Conservation (phyloP, 371 early-diverging fungal genomes). For the Lichtheimia corymbifera region DNA sequence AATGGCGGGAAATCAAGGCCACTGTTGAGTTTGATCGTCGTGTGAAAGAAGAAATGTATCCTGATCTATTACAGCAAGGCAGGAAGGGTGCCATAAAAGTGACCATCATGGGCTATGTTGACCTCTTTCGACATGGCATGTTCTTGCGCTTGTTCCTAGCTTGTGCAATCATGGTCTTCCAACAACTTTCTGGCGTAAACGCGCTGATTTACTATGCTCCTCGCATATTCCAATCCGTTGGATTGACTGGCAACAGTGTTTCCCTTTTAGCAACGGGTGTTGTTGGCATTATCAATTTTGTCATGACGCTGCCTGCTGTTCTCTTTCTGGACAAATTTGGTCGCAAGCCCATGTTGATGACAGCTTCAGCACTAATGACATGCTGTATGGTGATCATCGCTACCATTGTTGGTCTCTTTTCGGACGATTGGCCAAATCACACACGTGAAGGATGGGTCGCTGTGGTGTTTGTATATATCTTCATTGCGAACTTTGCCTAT, state of each 20-base stretch:
- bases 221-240: conserved; percentile 67
- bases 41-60: conserved; percentile 38
- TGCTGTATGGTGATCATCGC: conserved; percentile 48
- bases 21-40: conserved; percentile 69
- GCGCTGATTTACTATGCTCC: conserved; percentile 75
- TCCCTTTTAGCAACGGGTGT: conserved; percentile 69
- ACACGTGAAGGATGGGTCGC: conserved; percentile 39
- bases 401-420: conserved; percentile 34
- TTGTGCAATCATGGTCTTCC: conserved; percentile 67
- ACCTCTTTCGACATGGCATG: conserved; percentile 67
- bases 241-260: conserved; percentile 53
- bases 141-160: conserved; percentile 65
- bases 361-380: conserved; percentile 42
- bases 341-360: conserved; percentile 52
- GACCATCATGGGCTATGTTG: conserved; percentile 64
- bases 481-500: conserved; percentile 72
- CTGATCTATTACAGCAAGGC: conserved; percentile 26
- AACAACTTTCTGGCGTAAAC: conserved; percentile 80
- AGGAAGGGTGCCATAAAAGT: conserved; percentile 24
- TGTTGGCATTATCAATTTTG: conserved; percentile 71
- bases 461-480: conserved; percentile 60
- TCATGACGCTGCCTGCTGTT: conserved; percentile 59
- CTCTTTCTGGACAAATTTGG: conserved; percentile 72
- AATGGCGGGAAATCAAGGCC: conserved; percentile 76
- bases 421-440: conserved; percentile 39